Base-by-base conservation (phyloP, 1,284 basidiomycete genomes). In the Leccinum holopus region DNA sequence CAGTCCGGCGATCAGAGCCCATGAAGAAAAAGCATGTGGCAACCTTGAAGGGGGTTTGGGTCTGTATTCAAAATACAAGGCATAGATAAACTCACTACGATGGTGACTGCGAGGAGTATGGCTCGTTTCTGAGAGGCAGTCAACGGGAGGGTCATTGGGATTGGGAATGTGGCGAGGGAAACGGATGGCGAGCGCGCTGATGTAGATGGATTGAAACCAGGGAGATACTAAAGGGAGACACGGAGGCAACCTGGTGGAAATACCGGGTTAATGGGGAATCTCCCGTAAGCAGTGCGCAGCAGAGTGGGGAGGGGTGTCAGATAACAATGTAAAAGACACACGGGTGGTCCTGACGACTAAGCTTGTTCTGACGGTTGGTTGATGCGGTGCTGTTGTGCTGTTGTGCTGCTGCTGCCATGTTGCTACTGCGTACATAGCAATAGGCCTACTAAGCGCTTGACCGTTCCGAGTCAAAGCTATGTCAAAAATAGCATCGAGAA, bases 81-180 rank as follows among this genome's bases (percentile, higher is more conserved):
- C 5, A 12, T 1, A 4, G 25, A 47, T 1, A 3, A 8, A 61
- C 73, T 65, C 28, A 75, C 75, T 18, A 75, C n/a, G 5, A 75
- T 37, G 16, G 70, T 52, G 59, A 66, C n/a, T 4, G 74, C 72
- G 7, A 73, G 64, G 0, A 76, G 56, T 37, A 75, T 51, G 12
- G 72, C 70, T 12, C 72, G 72, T 53, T 68, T 75, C 53, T 75
- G 73, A 39, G 73, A 72, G 5, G 69, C 55, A 8, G 72, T 73
- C 33, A 74, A 39, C 6, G 71, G 68, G 57, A 75, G 14, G 33
- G 59, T 28, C 72, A 76, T 16, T 54, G 11, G 57, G 65, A 54
- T 9, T 55, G 16, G 28, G 53, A 21, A 3, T 33, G 25, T 28
- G 44, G 32, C 18, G 16, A 41, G 2, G 18, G 57, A 7, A 47